Conservation (phyloP, 306 rosid species). For the Citrullus amarus region DNA sequence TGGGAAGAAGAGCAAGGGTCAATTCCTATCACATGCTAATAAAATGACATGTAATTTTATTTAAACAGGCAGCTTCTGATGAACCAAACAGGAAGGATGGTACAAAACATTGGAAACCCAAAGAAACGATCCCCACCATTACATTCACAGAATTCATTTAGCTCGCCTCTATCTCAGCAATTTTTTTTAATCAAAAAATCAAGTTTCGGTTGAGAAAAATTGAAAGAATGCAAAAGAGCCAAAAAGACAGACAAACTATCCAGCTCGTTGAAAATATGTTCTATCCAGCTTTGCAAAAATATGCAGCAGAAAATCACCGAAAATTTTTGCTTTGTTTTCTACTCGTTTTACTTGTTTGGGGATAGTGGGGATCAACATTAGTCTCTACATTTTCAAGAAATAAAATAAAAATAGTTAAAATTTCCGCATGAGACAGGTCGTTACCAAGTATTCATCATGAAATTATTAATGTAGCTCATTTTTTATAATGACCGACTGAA, state of each 20-base stretch:
- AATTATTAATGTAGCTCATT: neutral
- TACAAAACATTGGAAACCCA: neutral
- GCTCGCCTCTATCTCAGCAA: neutral
- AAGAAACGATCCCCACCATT: neutral
- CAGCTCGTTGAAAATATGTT: neutral
- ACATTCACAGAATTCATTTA: neutral
- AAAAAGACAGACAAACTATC: neutral
- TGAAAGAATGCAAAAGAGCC: neutral
- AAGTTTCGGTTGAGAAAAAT: neutral
- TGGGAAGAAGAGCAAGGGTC: neutral
- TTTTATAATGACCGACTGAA: neutral
- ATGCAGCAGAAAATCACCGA: neutral
- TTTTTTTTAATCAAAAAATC: neutral
- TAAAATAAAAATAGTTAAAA: neutral
- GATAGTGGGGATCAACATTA: neutral
- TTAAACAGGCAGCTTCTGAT: neutral
- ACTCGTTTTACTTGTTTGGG: neutral
- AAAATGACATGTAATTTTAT: neutral
- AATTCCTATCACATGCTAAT: neutral
- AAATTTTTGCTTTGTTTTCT: neutral
- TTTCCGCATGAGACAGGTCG: neutral
- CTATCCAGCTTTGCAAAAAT: neutral
- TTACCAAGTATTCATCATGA: neutral
- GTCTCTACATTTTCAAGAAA: neutral
- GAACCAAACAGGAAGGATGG: neutral